These are phyloP conservation scores for Diaporthe sp. DNA, from an alignment of 2,329 filamentous ascomycete species.

Conservation along the genomic window DNA sequence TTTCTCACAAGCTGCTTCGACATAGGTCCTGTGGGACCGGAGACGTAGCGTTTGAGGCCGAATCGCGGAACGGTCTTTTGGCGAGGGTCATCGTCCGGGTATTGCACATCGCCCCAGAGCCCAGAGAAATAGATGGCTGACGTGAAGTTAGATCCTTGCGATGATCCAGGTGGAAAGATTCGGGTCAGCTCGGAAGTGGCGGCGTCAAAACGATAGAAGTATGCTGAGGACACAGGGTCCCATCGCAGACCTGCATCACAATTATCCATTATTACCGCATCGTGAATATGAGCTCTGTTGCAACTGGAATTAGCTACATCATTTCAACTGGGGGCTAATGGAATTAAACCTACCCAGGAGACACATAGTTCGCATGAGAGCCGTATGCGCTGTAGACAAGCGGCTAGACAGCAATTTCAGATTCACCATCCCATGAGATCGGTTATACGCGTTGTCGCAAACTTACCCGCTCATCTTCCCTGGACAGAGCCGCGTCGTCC, in stretches of 20 bases:
- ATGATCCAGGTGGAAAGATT: slow-evolving; percentile 32
- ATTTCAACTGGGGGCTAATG: accelerated
- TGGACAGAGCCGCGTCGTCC: slow-evolving; percentile 45
- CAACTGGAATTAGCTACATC: not conserved
- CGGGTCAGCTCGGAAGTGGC: slow-evolving; percentile 42
- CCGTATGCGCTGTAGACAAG: slow-evolving; percentile 51
- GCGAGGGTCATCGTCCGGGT: slow-evolving; percentile 48
- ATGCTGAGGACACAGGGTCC: slow-evolving; percentile 52
- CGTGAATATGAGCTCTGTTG: slow-evolving; percentile 49
- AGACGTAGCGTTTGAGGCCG: slow-evolving; percentile 49
- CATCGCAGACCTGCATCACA: slow-evolving; percentile 50
- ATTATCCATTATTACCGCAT: slow-evolving; percentile 49
- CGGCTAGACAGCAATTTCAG: slow-evolving; percentile 45
- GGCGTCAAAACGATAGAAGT: slow-evolving; percentile 51
- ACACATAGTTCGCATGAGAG: slow-evolving; percentile 51
- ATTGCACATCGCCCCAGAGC: slow-evolving; percentile 50
- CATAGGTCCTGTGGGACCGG: slow-evolving; percentile 49
- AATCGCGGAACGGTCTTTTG: slow-evolving; percentile 48
- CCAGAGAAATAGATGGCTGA: slow-evolving; percentile 52
- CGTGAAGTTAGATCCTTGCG: slow-evolving; percentile 44
- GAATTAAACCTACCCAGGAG: slow-evolving; percentile 44
- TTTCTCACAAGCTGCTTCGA: slow-evolving; percentile 51
- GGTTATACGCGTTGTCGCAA: not conserved
- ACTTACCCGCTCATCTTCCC: slow-evolving; percentile 47
- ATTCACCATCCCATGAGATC: not conserved